phyloP scores from a whole-genome alignment of 1,284 basidiomycete species.

The Puccinia coronata region DNA sequence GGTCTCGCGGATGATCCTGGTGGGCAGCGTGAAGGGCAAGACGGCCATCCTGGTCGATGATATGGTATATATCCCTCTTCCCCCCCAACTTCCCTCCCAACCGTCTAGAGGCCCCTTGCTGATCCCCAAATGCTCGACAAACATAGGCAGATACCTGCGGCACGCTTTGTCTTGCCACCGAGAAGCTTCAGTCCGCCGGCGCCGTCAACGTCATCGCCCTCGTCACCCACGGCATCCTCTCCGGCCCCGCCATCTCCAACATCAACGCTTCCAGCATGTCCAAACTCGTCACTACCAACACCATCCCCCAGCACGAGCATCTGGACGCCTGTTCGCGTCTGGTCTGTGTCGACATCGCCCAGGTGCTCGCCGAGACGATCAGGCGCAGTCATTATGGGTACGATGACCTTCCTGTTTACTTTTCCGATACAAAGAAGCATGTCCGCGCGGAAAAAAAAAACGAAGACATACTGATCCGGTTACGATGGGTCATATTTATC shows the following conservation, averaged over 20 bases:
- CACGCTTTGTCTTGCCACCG: conserved; percentile 88
- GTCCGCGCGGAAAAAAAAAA: too few species aligned
- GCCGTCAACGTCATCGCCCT: conserved; percentile 83
- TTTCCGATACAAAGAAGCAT: too few species aligned
- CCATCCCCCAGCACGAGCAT: conserved; percentile 85
- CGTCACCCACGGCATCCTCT: conserved; percentile 96
- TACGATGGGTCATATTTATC: neutral
- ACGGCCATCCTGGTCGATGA: conserved; percentile 98
- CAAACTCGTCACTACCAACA: conserved; percentile 98
- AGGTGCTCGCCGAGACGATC: conserved; percentile 95
- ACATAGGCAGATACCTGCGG: conserved; percentile 89
- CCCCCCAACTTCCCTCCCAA: neutral
- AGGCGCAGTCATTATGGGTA: conserved; percentile 68
- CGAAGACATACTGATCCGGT: neutral
- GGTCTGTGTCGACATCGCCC: conserved; percentile 92
- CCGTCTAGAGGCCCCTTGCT: neutral
- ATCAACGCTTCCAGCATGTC: conserved; percentile 71
- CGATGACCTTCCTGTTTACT: neutral
- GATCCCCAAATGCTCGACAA: neutral
- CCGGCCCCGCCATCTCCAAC: conserved; percentile 76
- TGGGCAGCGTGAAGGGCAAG: conserved; percentile 90
- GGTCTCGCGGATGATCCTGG: conserved; percentile 97
- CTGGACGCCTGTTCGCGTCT: conserved; percentile 77
- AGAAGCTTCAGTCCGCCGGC: conserved; percentile 85
- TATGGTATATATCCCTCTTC: conserved; percentile 65